Percentiles rank a stretch among this genome's conserved stretches.
phyloP scores from a whole-genome alignment of 441 rosid genomes.

The Gossypium davidsonii region DNA sequence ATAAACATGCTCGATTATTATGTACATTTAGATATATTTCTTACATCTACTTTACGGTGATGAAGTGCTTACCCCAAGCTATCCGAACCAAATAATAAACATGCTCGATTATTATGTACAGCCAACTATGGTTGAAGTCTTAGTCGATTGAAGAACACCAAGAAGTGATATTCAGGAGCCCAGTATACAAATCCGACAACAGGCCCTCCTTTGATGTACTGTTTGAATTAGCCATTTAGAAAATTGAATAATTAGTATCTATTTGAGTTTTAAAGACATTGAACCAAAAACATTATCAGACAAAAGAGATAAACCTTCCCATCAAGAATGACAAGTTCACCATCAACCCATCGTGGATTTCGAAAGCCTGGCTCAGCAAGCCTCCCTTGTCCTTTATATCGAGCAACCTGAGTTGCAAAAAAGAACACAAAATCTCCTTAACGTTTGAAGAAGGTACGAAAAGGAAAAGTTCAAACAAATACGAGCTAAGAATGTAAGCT shows the following conservation, averaged over 20 bases:
- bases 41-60: background rate
- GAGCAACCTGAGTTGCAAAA: slow-evolving; percentile 55
- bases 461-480: background rate
- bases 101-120: slow-evolving; percentile 29
- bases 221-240: slow-evolving; percentile 23
- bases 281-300: background rate
- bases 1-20: background rate
- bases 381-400: slow-evolving; percentile 95
- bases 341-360: slow-evolving; percentile 95
- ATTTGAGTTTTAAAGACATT: background rate
- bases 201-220: slow-evolving; percentile 94
- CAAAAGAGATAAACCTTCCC: slow-evolving; percentile 59
- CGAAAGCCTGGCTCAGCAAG: slow-evolving; percentile 86
- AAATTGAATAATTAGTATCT: slow-evolving; percentile 15
- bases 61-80: slow-evolving; percentile 27
- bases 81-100: slow-evolving; percentile 18
- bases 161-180: slow-evolving; percentile 96
- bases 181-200: slow-evolving; percentile 89
- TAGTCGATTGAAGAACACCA: slow-evolving; percentile 84
- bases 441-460: slow-evolving; percentile 5
- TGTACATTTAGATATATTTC: background rate
- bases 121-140: slow-evolving; percentile 55
- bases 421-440: slow-evolving; percentile 11
- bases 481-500: slow-evolving; percentile 5
- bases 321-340: slow-evolving; percentile 91